phyloP scores from a whole-genome alignment of 441 rosid species.

The Brassica hybrid region DNA sequence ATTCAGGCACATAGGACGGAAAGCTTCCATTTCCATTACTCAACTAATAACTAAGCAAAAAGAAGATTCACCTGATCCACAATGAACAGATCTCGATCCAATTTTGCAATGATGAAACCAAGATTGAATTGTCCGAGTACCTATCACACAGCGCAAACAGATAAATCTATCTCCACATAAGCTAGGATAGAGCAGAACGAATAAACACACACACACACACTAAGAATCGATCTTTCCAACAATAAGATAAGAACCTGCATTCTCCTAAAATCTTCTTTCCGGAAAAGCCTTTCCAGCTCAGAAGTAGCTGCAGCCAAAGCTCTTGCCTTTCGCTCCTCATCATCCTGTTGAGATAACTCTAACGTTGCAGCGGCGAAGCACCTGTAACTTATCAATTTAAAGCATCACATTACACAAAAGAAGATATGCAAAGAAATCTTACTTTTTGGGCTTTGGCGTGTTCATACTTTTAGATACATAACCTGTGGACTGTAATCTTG shows the following conservation, averaged over 20 bases:
- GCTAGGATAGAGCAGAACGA: slow-evolving; percentile 19
- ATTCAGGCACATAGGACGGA: background rate
- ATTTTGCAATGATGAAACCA: slow-evolving; percentile 93
- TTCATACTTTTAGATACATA: slow-evolving; percentile 47
- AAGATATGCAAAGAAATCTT: slow-evolving; percentile 27
- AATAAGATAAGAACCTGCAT: slow-evolving; percentile 72
- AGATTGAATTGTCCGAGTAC: slow-evolving; percentile 98
- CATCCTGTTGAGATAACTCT: slow-evolving; percentile 79
- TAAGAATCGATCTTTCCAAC: background rate
- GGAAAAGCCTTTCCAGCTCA: slow-evolving; percentile 90
- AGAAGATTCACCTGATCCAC: slow-evolving; percentile 86
- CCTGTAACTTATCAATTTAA: slow-evolving; percentile 50
- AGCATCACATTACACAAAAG: slow-evolving; percentile 18
- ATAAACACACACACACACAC: background rate
- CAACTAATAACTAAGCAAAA: slow-evolving; percentile 16
- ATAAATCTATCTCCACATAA: slow-evolving; percentile 19
- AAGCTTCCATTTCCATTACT: slow-evolving; percentile 18
- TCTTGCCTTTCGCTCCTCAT: slow-evolving; percentile 80
- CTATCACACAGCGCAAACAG: slow-evolving; percentile 44
- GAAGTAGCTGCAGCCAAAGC: slow-evolving; percentile 88
- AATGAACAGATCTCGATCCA: slow-evolving; percentile 89
- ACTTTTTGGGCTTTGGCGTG: slow-evolving; percentile 50
- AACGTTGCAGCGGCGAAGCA: slow-evolving; percentile 87
- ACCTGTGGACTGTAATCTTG: slow-evolving; percentile 50
- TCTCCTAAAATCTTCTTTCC: slow-evolving; percentile 81